phyloP scores from a whole-genome alignment of 2,329 filamentous ascomycete species.

The Hysterium pulicare region DNA sequence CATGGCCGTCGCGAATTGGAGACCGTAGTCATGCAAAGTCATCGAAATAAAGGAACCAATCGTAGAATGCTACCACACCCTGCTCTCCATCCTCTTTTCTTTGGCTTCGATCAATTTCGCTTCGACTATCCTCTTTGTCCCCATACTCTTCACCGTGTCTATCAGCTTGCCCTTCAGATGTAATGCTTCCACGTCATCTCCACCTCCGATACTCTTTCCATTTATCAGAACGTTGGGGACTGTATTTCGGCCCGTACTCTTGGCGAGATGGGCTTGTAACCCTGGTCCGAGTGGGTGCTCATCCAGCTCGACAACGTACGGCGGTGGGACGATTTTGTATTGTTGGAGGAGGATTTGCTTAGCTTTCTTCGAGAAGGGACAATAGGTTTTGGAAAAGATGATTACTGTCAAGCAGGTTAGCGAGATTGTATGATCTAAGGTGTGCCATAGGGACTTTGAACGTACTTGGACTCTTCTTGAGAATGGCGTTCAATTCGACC shows the following conservation, averaged over 20 bases:
- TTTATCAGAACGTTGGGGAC: slow-evolving; percentile 92
- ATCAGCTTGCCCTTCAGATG: slow-evolving; percentile 61
- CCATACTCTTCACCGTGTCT: slow-evolving; percentile 69
- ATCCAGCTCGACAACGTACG: slow-evolving; percentile 89
- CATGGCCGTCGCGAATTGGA: too few species aligned
- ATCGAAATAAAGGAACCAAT: too few species aligned
- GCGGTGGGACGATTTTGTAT: slow-evolving; percentile 77
- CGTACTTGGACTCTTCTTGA: slow-evolving; percentile 80
- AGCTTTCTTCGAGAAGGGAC: slow-evolving; percentile 78
- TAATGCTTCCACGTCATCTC: slow-evolving; percentile 77
- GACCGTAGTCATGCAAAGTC: too few species aligned
- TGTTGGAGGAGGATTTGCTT: slow-evolving; percentile 81
- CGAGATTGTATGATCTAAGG: slow-evolving; percentile 6
- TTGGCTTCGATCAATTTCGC: slow-evolving; percentile 9
- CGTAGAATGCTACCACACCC: too few species aligned
- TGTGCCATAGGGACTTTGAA: too few species aligned
- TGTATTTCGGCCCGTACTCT: slow-evolving; percentile 75
- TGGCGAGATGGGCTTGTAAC: slow-evolving; percentile 68
- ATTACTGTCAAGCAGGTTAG: slow-evolving; percentile 59
- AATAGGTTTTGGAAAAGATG: slow-evolving; percentile 95
- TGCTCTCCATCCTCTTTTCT: slow-evolving; percentile 3
- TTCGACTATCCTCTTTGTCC: slow-evolving; percentile 60
- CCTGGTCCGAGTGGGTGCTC: slow-evolving; percentile 68
- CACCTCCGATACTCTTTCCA: slow-evolving; percentile 83
- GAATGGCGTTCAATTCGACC: slow-evolving; percentile 68